Conservation (phyloP, 2,329 filamentous ascomycete species). For the Sporothrix euskadiensis region DNA sequence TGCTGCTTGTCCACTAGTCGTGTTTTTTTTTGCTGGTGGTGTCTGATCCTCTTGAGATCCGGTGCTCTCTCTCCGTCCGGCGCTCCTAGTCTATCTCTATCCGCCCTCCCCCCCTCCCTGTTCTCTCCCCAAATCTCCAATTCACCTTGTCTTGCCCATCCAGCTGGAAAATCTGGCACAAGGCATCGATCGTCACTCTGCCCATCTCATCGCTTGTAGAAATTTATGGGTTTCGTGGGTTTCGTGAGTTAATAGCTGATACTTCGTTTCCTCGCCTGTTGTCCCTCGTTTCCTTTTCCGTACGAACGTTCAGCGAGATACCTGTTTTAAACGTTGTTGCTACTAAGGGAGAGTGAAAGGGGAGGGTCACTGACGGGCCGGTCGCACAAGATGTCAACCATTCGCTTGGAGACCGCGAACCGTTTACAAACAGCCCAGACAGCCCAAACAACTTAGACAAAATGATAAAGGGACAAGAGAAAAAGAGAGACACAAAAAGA, state of each 20-base stretch:
- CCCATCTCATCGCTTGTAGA: background rate
- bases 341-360: background rate
- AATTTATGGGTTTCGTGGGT: background rate
- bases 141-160: constrained; percentile 4
- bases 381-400: constrained; percentile 27
- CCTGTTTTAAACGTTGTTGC: constrained; percentile 8
- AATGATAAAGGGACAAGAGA: background rate
- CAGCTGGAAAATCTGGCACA: constrained; percentile 13
- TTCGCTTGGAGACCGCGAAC: constrained; percentile 30
- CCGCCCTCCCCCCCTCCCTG: background rate
- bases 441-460: background rate
- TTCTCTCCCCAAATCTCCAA: background rate
- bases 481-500: background rate
- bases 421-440: constrained; percentile 20
- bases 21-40: background rate
- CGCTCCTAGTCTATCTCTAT: background rate
- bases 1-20: background rate
- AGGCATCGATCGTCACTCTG: background rate
- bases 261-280: background rate
- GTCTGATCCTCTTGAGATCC: constrained; percentile 17
- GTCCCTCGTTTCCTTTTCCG: background rate
- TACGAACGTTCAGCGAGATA: constrained; percentile 21
- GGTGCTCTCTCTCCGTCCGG: background rate
- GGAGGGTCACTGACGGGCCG: background rate
- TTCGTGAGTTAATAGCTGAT: background rate